Conservation (phyloP, 2,329 filamentous ascomycete genomes). For the Beauveria sp. region DNA sequence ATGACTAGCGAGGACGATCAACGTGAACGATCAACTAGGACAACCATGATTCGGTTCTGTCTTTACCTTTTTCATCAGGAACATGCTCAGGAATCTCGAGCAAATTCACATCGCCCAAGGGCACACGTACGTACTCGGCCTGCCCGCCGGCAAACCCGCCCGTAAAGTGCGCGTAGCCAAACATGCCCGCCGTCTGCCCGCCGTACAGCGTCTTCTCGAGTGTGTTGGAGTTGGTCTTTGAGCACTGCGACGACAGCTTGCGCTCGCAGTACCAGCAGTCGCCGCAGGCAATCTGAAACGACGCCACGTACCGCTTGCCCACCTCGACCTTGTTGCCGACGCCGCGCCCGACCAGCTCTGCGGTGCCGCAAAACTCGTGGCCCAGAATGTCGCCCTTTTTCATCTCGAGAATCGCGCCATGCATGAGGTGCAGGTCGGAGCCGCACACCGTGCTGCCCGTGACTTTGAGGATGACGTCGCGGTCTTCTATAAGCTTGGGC, state of each 20-base stretch:
- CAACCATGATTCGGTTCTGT: too few species aligned
- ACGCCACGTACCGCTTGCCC: constrained; percentile 69
- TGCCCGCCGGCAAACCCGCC: constrained; percentile 84
- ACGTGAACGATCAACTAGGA: too few species aligned
- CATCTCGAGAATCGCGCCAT: constrained; percentile 49
- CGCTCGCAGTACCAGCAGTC: constrained; percentile 71
- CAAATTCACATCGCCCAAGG: constrained; percentile 72
- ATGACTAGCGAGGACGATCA: too few species aligned
- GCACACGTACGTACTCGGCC: constrained; percentile 78
- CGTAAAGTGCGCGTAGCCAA: constrained; percentile 70
- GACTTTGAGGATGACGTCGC: constrained; percentile 74
- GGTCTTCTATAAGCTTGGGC: constrained; percentile 63
- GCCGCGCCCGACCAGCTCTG: constrained; percentile 45
- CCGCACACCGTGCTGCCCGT: constrained; percentile 56
- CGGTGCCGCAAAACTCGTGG: constrained; percentile 52
- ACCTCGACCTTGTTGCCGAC: constrained; percentile 43
- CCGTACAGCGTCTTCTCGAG: constrained; percentile 71
- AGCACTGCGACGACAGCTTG: constrained; percentile 72
- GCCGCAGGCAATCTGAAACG: constrained; percentile 74
- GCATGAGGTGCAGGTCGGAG: constrained; percentile 50
- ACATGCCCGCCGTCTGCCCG: constrained; percentile 64
- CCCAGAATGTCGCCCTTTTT: constrained; percentile 60
- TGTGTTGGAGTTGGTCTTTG: constrained; percentile 68
- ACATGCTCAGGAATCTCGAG: constrained; percentile 70
- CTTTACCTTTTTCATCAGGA: constrained; percentile 67